A percentile compares a stretch with the other conserved stretches of the same genome.
Evolutionary conservation across 768 basidiomycete species (phyloP).

Genomic region (Termitomyces sp.): DNA sequence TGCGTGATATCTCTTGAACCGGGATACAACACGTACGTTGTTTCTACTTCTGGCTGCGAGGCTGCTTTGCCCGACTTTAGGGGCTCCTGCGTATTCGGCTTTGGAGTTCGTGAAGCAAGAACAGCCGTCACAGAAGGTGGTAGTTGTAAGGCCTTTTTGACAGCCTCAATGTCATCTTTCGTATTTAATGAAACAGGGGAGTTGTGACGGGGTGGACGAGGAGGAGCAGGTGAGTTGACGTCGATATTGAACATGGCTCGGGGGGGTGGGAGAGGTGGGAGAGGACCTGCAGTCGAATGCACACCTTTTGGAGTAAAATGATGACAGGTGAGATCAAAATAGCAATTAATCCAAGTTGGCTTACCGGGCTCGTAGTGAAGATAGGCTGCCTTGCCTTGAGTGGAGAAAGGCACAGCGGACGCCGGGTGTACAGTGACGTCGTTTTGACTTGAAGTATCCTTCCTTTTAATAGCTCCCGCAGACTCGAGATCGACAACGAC

Average conservation of each 20-base stretch:
- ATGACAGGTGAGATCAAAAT: slow-evolving; percentile 13
- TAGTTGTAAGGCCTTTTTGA: slow-evolving; percentile 58
- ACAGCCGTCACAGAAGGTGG: slow-evolving; percentile 50
- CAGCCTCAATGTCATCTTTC: slow-evolving; percentile 48
- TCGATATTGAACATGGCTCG: slow-evolving; percentile 49
- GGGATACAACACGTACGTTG: slow-evolving; percentile 12
- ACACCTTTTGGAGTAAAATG: slow-evolving; percentile 29
- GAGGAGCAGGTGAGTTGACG: slow-evolving; percentile 43
- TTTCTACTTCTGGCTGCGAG: slow-evolving; percentile 4
- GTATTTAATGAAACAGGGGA: slow-evolving; percentile 45
- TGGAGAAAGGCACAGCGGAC: slow-evolving; percentile 21
- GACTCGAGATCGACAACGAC: slow-evolving; percentile 47
- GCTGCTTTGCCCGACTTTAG: slow-evolving; percentile 2
- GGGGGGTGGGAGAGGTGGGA: slow-evolving; percentile 57
- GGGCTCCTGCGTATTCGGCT: slow-evolving; percentile 1
- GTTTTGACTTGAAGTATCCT: slow-evolving; percentile 14
- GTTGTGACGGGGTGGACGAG: slow-evolving; percentile 60
- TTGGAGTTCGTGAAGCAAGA: slow-evolving; percentile 26
- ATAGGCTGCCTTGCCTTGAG: slow-evolving; percentile 36
- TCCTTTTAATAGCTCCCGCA: slow-evolving; percentile 12
- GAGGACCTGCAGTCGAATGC: slow-evolving; percentile 69
- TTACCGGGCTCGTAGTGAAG: slow-evolving; percentile 61
- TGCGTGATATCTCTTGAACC: neutral
- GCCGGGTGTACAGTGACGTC: slow-evolving; percentile 20
- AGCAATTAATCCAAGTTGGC: slow-evolving; percentile 9